These are phyloP conservation scores for Plasmodium inui DNA, from an alignment of 169 alveolate species.

Conservation along the genomic window DNA sequence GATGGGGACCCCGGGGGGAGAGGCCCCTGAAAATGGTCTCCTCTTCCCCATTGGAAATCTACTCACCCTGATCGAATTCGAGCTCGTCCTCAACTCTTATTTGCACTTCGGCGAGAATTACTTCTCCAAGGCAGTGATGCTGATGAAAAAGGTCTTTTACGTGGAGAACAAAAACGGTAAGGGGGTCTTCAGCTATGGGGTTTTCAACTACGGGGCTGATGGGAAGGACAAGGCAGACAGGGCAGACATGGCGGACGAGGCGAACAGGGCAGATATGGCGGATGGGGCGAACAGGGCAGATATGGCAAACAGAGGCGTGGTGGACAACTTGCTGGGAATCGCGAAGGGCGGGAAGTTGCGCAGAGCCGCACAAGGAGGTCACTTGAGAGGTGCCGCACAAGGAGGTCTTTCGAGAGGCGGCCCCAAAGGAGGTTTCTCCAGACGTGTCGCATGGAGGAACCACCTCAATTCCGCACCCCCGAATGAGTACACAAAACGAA, in stretches of 20 bases:
- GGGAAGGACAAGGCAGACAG: not conserved
- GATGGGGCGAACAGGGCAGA: not conserved
- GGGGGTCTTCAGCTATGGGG: slow-evolving; percentile 20
- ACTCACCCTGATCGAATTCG: slow-evolving; percentile 27
- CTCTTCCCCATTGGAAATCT: not conserved
- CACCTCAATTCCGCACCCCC: no score
- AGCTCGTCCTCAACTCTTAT: slow-evolving; percentile 11
- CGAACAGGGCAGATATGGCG: not conserved
- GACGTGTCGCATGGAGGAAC: not conserved
- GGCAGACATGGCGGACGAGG: not conserved
- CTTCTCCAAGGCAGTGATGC: slow-evolving; percentile 6
- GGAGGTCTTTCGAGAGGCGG: no score
- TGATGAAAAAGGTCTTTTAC: slow-evolving; percentile 39
- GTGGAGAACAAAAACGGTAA: not conserved
- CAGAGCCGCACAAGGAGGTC: not conserved
- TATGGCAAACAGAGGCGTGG: not conserved
- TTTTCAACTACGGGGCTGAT: not conserved
- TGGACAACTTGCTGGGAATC: not conserved
- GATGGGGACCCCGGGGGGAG: slow-evolving; percentile 3
- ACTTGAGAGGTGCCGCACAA: not conserved
- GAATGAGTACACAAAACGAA: not conserved
- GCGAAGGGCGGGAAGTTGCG: not conserved
- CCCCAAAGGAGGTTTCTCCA: not conserved
- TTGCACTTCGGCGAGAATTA: slow-evolving; percentile 28
- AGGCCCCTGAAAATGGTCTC: not conserved